Conservation (phyloP, 192 early-diverging fungal species). For the Entomortierella parvispora region DNA sequence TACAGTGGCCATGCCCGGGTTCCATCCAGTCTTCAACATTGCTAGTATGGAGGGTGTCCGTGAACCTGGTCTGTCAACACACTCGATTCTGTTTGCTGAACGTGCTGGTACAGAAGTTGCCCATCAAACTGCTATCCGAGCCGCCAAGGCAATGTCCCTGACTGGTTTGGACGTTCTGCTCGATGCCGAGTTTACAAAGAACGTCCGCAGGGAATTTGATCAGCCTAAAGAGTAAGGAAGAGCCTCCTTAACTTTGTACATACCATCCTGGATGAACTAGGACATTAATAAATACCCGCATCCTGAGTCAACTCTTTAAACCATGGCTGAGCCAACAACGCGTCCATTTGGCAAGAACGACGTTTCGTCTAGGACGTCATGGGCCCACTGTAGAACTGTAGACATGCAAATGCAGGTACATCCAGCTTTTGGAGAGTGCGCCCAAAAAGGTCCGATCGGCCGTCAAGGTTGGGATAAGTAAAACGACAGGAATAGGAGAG, state of each 20-base stretch:
- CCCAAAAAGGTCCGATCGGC: too few species aligned
- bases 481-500: too few species aligned
- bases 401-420: too few species aligned
- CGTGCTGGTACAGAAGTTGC: constrained; percentile 67
- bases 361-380: too few species aligned
- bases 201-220: constrained; percentile 54
- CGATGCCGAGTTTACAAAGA: constrained; percentile 58
- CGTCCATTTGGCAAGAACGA: too few species aligned
- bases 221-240: constrained; percentile 6
- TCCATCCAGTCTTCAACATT: constrained; percentile 67
- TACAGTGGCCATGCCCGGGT: constrained; percentile 67
- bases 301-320: too few species aligned
- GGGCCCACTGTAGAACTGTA: too few species aligned
- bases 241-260: background rate
- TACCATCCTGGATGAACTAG: too few species aligned
- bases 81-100: constrained; percentile 72
- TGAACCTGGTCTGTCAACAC: constrained; percentile 58
- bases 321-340: too few species aligned
- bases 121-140: constrained; percentile 63
- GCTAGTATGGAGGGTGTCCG: constrained; percentile 60
- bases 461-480: too few species aligned
- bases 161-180: constrained; percentile 60
- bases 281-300: too few species aligned
- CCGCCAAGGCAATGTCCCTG: constrained; percentile 62
- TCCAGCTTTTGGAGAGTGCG: too few species aligned